Base-by-base conservation (phyloP, 108 stramenopile genomes). In the Aurantiochytrium sp. region DNA sequence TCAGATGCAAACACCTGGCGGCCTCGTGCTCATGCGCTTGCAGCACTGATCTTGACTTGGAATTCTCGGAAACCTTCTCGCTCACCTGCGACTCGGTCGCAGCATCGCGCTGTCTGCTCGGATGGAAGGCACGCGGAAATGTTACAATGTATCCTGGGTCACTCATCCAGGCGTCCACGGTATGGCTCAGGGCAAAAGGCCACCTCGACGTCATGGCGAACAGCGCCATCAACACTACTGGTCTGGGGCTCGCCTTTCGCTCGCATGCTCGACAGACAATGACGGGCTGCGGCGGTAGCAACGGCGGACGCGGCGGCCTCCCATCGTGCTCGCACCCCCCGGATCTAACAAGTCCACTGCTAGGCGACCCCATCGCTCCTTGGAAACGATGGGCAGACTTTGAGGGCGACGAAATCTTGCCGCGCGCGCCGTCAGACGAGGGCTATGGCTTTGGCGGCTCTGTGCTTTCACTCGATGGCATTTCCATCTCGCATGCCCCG, bases 361-460 rank as follows among this genome's bases (percentile, higher is more conserved):
- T 83, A 12, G 76, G 76, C 19, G 23, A 53, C 51, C 76, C 76
- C 76, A 53, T 83, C 23, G 76, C 76, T 2, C 76, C 76, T 0
- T 83, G 76, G 76, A 47, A 12, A 0, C 43, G 76, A 8, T 83
- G 76, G 76, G 76, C 45, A 53, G 49, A 83, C 8, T 47, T 53
- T 23, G 23, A 35, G 18, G 76, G 51, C 6, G 23, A 55, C 51
- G n/a, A 83, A 12, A 23, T 0, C 76, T 19, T 53, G 44, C 49
- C 45, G 25, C 19, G 28, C n/a, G 25, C n/a, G 6, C 8, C n/a
- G 28, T 19, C 18, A 14, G 76, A 83, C 6, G 76, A n/a, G 51
- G 76, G 76, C n/a, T 83, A 83, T 35, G 76, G 76, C n/a, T 83
- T 53, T 35, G 76, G 76, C 49, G 76, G 76, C 44, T 53, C 51